A percentile compares a stretch with the other conserved stretches of the same genome.
phyloP scores from a whole-genome alignment of 1,284 basidiomycete genomes.

The Albatrellus sp. region DNA sequence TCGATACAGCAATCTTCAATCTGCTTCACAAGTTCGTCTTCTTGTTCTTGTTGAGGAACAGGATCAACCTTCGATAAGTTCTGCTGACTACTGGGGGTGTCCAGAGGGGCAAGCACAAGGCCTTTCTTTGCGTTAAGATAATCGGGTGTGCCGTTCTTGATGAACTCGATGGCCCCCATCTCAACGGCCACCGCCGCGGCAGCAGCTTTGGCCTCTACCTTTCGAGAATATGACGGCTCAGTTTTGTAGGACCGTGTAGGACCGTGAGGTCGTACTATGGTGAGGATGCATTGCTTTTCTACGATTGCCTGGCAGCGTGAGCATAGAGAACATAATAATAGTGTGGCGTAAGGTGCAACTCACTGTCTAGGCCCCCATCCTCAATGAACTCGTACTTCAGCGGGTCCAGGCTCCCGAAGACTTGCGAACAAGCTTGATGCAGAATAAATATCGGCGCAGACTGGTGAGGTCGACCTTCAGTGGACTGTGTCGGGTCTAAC shows the following conservation, averaged over 20 bases:
- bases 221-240: constrained; percentile 26
- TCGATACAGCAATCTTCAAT: constrained; percentile 39
- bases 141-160: constrained; percentile 28
- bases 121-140: constrained; percentile 18
- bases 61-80: constrained; percentile 2
- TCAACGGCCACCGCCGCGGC: constrained; percentile 41
- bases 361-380: constrained; percentile 21
- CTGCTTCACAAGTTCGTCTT: constrained; percentile 19
- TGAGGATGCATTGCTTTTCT: constrained; percentile 48
- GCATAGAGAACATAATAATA: not conserved
- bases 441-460: constrained; percentile 15
- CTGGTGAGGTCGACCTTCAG: not conserved
- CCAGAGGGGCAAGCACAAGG: constrained; percentile 24
- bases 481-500: not conserved
- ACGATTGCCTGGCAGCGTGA: not conserved
- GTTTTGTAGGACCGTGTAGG: constrained; percentile 37
- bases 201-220: constrained; percentile 40
- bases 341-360: constrained; percentile 5
- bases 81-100: constrained; percentile 13
- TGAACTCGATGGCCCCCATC: constrained; percentile 46
- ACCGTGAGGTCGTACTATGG: constrained; percentile 41
- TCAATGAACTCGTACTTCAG: constrained; percentile 35
- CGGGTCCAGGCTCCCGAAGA: constrained; percentile 24
- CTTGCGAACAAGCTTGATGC: constrained; percentile 30
- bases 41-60: constrained; percentile 7